Conservation (phyloP, 2,329 filamentous ascomycete genomes). For the Verticillium longisporum region DNA sequence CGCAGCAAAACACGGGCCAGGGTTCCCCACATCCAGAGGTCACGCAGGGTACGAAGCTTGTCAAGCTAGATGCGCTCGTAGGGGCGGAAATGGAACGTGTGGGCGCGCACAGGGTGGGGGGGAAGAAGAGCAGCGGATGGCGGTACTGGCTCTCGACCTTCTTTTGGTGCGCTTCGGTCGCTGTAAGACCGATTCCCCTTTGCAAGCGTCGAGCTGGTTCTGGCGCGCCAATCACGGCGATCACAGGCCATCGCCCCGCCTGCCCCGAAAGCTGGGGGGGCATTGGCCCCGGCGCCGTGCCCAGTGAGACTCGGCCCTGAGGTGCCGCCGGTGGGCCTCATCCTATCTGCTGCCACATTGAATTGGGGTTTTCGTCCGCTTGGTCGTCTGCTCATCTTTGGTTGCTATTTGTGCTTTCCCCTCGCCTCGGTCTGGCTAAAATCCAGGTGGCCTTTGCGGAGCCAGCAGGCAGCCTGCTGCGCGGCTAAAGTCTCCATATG, state of each 20-base stretch:
- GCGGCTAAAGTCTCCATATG: background rate
- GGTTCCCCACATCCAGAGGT: constrained; percentile 12
- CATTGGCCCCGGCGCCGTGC: background rate
- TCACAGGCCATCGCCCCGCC: background rate
- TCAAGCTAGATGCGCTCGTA: background rate
- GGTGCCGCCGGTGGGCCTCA: background rate
- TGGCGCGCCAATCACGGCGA: constrained; percentile 3
- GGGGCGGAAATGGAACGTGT: background rate
- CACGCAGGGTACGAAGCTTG: constrained; percentile 14
- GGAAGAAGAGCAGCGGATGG: too few species aligned
- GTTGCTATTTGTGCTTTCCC: background rate
- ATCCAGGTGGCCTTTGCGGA: too few species aligned
- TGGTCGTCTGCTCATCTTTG: constrained; percentile 6
- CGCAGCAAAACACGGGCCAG: background rate
- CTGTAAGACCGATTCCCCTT: constrained; percentile 12
- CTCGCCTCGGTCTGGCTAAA: too few species aligned
- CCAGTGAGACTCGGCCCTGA: background rate
- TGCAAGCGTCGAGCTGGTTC: background rate
- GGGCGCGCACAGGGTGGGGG: background rate
- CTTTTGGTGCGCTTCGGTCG: constrained; percentile 8
- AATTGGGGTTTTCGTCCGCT: background rate
- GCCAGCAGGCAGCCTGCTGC: background rate
- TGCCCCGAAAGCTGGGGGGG: background rate
- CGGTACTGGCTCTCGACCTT: background rate
- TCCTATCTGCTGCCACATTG: too few species aligned